A percentile compares a stretch with the other conserved stretches of the same genome.
phyloP scores from a whole-genome alignment of 2,329 filamentous ascomycete genomes.

The Talaromyces sp. region DNA sequence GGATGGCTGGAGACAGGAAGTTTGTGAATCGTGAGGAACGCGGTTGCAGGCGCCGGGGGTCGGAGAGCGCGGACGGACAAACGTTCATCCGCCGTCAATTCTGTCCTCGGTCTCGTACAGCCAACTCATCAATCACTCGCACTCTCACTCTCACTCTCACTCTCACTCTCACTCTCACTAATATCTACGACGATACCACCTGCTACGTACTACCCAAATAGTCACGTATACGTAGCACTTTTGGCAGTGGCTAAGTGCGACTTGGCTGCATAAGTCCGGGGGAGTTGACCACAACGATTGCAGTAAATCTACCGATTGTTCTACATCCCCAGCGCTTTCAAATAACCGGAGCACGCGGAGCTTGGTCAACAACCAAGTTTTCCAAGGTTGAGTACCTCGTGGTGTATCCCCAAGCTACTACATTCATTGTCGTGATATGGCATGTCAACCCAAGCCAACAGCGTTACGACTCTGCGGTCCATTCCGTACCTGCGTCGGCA shows the following conservation, averaged over 20 bases:
- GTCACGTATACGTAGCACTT: neutral
- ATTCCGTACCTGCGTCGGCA: constrained; percentile 5
- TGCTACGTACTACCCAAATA: neutral
- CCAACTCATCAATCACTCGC: neutral
- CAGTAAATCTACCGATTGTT: too few relatives aligned
- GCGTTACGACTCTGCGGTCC: neutral
- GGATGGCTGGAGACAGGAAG: neutral
- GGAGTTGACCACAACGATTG: neutral
- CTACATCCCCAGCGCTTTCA: neutral
- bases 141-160: too few relatives aligned
- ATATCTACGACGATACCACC: neutral
- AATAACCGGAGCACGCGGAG: neutral
- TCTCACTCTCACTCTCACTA: neutral
- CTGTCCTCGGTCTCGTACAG: neutral
- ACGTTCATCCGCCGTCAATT: neutral
- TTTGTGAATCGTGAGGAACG: neutral
- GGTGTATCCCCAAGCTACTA: constrained; percentile 1
- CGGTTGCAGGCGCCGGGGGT: neutral
- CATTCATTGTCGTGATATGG: neutral
- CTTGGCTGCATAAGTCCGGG: neutral
- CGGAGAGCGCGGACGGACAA: neutral
- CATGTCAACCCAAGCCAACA: neutral
- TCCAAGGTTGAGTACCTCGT: neutral
- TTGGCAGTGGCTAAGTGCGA: neutral
- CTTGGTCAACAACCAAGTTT: neutral